Evolutionary conservation across 116 monocot species (phyloP), one percentile per base, ranked within the genome.

Genomic region (Trichopus zeylanicus): DNA sequence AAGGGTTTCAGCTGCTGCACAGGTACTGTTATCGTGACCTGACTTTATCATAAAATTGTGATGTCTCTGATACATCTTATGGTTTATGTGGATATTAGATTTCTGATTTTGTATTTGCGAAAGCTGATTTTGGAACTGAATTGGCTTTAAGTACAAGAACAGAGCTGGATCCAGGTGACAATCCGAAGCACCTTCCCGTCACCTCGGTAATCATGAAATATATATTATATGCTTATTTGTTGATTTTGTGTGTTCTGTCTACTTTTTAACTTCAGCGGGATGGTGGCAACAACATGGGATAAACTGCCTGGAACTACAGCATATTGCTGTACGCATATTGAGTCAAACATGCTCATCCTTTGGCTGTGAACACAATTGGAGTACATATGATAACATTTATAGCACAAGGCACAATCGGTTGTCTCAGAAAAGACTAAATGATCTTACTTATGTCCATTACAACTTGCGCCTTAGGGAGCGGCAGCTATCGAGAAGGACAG

Each of bases 241-340:
- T 56, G 23, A 46, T 66, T 26, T 21, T 46, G 11, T 13, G 5
- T 24, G 6, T 37, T 59, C 8, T 51, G 3, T 42, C 23, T 59
- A 12, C 31, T 46, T 49, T 4, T 48, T 1, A 48, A 21, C 7
- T n/a, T 1, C 9, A 77, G 82, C 73, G 57, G 59, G 69, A 47
- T 82, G 82, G 82, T 82, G 82, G 82, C 77, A 77, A 69, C 81
- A 81, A 48, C 81, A 81, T 76, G 81, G 81, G 2, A 72, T 72
- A 31, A 64, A 60, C 52, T 75, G 81, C 68, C 53, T 72, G 56
- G 75, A 72, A 20, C 39, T 81, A 27, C 75, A 68, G 46, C 57
- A 46, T 42, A 71, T 75, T 27, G 75, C 81, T 11, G 29, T 75
- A 56, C 66, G 67, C 48, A 71, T 75, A 37, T 58, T 80, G 26